A percentile compares a stretch with the other conserved stretches of the same genome.
Evolutionary conservation across 257 asterid genomes (phyloP).

Genomic region (Gynochthodes officinalis): DNA sequence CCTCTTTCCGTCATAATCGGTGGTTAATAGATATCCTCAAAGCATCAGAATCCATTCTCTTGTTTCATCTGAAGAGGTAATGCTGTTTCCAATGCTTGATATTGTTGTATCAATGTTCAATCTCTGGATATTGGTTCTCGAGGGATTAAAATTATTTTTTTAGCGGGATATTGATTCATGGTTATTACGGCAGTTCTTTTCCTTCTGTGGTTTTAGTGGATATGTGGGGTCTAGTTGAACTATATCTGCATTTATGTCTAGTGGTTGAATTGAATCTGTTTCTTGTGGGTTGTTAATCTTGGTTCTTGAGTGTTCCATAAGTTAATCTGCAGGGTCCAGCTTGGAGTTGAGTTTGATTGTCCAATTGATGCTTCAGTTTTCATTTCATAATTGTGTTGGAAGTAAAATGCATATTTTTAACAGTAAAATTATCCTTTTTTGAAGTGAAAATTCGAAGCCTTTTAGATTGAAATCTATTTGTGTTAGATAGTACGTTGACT

Average conservation of each 20-base stretch:
- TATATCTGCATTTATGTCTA: background rate
- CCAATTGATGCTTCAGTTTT: background rate
- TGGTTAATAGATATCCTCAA: background rate
- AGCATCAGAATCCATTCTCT: slow-evolving; percentile 8
- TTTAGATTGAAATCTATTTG: background rate
- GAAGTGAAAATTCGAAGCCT: background rate
- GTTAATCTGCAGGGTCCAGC: background rate
- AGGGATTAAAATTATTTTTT: background rate
- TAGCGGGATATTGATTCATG: background rate
- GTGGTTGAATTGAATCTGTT: background rate
- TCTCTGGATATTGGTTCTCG: background rate
- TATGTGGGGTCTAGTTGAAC: background rate
- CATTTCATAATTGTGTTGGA: background rate
- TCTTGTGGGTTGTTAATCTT: background rate
- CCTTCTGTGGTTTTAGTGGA: background rate
- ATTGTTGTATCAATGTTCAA: background rate
- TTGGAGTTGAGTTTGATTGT: background rate
- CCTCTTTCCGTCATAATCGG: background rate
- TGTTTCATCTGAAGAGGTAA: slow-evolving; percentile 17
- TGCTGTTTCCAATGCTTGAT: background rate
- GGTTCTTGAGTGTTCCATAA: background rate
- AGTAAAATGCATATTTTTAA: background rate
- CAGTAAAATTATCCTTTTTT: background rate
- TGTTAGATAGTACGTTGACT: background rate
- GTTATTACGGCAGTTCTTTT: background rate